Evolutionary conservation across 371 early-diverging fungal genomes (phyloP).

Genomic region (Mucor plumbeus): DNA sequence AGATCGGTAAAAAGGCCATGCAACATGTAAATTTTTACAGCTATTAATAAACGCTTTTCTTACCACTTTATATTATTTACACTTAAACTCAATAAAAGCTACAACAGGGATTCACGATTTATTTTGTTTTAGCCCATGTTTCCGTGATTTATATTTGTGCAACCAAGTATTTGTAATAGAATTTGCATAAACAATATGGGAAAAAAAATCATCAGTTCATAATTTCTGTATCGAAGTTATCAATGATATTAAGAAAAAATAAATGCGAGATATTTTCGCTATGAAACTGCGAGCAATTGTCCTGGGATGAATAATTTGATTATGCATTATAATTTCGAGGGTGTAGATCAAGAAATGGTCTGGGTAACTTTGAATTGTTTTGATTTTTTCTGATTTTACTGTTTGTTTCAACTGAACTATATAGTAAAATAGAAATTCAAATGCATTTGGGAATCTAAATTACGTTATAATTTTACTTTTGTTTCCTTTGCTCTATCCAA

Average conservation of each 20-base stretch:
- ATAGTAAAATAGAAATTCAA: not conserved
- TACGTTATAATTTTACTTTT: not conserved
- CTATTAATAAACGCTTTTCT: too few relatives aligned
- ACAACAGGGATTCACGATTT: not conserved
- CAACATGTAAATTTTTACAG: not conserved
- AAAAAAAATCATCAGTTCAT: conserved; percentile 3
- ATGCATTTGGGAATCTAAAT: not conserved
- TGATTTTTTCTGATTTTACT: not conserved
- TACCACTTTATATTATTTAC: too few relatives aligned
- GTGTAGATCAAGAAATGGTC: not conserved
- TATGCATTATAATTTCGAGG: not conserved
- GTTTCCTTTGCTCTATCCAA: not conserved
- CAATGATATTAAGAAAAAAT: not conserved
- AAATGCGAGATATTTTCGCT: not conserved
- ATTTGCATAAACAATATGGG: not conserved
- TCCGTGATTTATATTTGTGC: not conserved
- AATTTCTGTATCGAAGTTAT: not conserved
- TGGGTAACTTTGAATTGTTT: not conserved
- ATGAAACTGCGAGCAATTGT: not conserved
- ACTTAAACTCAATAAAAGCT: too few relatives aligned
- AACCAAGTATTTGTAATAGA: conserved; percentile 6
- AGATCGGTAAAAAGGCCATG: not conserved
- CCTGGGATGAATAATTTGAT: too few relatives aligned
- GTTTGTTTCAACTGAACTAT: not conserved
- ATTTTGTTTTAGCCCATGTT: conserved; percentile 3